Conservation (phyloP, 345 rosid species). For the Salix suchowensis region DNA sequence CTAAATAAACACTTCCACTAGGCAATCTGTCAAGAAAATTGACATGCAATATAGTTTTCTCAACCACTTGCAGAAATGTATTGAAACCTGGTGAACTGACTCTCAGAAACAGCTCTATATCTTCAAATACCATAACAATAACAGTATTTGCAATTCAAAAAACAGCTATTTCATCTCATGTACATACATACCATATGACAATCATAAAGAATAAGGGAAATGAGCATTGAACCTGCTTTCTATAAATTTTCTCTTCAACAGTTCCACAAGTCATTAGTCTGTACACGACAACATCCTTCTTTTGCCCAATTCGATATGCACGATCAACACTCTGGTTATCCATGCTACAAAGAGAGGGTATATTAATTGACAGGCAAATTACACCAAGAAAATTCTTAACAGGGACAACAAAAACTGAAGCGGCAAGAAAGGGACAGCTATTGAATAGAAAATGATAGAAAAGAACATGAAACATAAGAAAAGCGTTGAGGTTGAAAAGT, state of each 20-base stretch:
- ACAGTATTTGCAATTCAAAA: neutral
- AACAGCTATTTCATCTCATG: neutral
- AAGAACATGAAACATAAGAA: neutral
- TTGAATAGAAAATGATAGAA: neutral
- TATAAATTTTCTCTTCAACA: constrained; percentile 94
- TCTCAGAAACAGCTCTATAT: neutral
- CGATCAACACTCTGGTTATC: constrained; percentile 99
- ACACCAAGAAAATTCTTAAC: neutral
- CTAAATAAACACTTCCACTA: too few relatives aligned
- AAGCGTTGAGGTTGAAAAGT: neutral
- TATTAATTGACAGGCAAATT: neutral
- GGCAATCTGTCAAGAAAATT: neutral
- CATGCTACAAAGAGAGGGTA: constrained; percentile 46
- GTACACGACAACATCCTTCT: constrained; percentile 85
- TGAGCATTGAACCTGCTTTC: constrained; percentile 65
- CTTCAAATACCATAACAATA: neutral
- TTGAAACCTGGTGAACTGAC: neutral
- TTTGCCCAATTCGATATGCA: constrained; percentile 96
- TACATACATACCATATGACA: neutral
- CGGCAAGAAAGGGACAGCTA: neutral
- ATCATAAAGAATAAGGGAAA: neutral
- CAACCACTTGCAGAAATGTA: neutral
- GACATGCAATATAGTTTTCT: neutral
- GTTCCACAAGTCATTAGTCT: constrained; percentile 96
- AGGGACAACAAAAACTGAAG: neutral